These are phyloP conservation scores for Viridothelium virens DNA, from an alignment of 495 filamentous ascomycete genomes.

Conservation along the genomic window DNA sequence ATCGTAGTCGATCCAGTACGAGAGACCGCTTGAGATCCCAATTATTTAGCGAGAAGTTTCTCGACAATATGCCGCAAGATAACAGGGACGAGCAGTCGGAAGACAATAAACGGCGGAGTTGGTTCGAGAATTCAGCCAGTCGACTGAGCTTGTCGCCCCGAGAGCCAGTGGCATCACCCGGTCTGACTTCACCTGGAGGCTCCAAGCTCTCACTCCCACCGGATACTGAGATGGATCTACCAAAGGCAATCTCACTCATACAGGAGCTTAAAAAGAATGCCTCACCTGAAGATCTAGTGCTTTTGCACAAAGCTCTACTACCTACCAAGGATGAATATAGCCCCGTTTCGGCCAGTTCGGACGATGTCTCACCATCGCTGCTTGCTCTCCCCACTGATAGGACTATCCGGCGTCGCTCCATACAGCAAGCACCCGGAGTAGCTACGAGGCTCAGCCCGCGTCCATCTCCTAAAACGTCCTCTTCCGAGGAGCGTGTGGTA, in stretches of 20 bases:
- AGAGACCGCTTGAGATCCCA: not conserved
- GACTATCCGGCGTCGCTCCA: constrained; percentile 3
- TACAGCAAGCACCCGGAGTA: constrained; percentile 6
- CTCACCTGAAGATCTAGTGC: constrained; percentile 33
- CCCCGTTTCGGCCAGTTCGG: not conserved
- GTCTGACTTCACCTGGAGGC: constrained; percentile 11
- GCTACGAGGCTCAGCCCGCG: not conserved
- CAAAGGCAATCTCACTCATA: constrained; percentile 30
- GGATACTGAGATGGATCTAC: constrained; percentile 30
- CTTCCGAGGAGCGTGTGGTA: not conserved
- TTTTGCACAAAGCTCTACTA: constrained; percentile 29
- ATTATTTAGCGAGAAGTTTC: not conserved
- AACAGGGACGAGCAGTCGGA: not conserved
- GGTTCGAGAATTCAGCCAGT: not conserved
- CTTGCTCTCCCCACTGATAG: not conserved
- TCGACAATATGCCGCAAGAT: not conserved
- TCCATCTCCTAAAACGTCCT: not conserved
- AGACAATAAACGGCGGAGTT: not conserved
- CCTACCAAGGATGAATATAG: constrained; percentile 22
- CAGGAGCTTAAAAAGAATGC: constrained; percentile 35
- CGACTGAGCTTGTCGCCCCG: constrained; percentile 5
- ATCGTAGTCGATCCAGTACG: constrained; percentile 1
- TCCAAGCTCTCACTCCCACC: constrained; percentile 22
- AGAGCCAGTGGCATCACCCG: constrained; percentile 12
- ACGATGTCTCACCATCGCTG: not conserved